These are phyloP conservation scores for Lachnellula willkommii DNA, from an alignment of 2,329 filamentous ascomycete genomes.

Conservation along the genomic window DNA sequence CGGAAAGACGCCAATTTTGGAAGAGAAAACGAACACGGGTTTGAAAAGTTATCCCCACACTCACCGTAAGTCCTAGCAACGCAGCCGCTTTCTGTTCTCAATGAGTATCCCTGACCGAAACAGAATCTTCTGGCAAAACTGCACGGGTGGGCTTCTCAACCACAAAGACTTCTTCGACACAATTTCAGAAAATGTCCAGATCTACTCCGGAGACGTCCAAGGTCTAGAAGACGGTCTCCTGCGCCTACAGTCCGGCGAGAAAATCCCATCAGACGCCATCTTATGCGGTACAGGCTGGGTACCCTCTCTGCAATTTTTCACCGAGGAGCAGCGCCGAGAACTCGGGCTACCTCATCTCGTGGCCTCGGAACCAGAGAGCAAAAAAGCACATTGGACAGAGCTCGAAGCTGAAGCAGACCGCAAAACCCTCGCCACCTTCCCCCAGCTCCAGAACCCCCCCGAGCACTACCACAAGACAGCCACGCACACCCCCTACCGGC, in stretches of 20 bases:
- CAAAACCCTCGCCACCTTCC: slow-evolving; percentile 21
- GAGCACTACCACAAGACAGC: slow-evolving; percentile 17
- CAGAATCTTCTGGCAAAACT: slow-evolving; percentile 28
- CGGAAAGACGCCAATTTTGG: slow-evolving; percentile 25
- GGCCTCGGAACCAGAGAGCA: slow-evolving; percentile 12
- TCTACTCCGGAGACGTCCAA: slow-evolving; percentile 20
- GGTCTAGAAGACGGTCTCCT: slow-evolving; percentile 14
- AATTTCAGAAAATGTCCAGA: slow-evolving; percentile 22
- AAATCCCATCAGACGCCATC: slow-evolving; percentile 23
- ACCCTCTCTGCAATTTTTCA: slow-evolving; percentile 23
- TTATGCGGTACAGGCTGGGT: slow-evolving; percentile 28
- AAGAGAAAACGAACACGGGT: slow-evolving; percentile 21
- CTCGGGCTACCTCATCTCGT: slow-evolving; percentile 24
- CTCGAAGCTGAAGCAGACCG: slow-evolving; percentile 22
- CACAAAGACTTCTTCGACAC: slow-evolving; percentile 27
- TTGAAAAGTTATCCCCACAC: slow-evolving; percentile 25
- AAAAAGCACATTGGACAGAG: slow-evolving; percentile 22
- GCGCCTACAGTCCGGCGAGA: slow-evolving; percentile 11
- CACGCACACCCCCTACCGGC: slow-evolving; percentile 21
- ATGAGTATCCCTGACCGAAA: slow-evolving; percentile 1
- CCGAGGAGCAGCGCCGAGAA: slow-evolving; percentile 14
- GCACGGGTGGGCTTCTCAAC: slow-evolving; percentile 26
- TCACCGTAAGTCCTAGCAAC: slow-evolving; percentile 16
- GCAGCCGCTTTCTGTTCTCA: neutral
- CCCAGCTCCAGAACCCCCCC: slow-evolving; percentile 25